Base-by-base conservation (phyloP, 257 asterid species). In the Leonotis leonurus region DNA sequence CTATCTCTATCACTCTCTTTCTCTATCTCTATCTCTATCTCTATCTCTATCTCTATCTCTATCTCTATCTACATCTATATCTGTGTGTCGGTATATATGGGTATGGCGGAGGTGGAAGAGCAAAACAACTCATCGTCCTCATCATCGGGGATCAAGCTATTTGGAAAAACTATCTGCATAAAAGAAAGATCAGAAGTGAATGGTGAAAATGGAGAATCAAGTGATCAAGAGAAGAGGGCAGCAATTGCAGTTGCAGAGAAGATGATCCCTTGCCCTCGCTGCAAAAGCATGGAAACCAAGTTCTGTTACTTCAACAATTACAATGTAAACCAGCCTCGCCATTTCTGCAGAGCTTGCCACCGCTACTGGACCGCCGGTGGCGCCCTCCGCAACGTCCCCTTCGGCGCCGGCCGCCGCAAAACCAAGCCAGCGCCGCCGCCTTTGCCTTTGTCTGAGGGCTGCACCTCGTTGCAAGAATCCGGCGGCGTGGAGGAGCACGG, bases 281-380 rank as follows among this genome's bases (percentile, higher is more conserved):
- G 98, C 82, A 85, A 82, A 18, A 88, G 98, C 85, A 88, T 82
- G 96, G 98, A 90, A 16, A 90, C 98, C 5, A 90, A 90, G 51
- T 90, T 90, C 33, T 90, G 97, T 69, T 90, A 90, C 78, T 90
- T 90, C 79, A 90, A 90, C 80, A 90, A 90, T 35, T 90, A 90
- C 81, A 90, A 90, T 55, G 98, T 90, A 57, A 90, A 90, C 60
- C 98, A 90, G 75, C 98, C 98, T 2, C 62, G 98, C 36, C 96
- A 90, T 85, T 90, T 85, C 32, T 90, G 96, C 44, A 86, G 85
- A 70, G 90, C 83, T 32, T 90, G 98, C 64, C 96, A 88, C 52
- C 70, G 98, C 57, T 90, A 90, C 67, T 90, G 98, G 98, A 90
- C 98, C 0, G 96, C 95, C 60, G 97, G 96, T 0, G 98, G 98